Conservation (phyloP, 768 basidiomycete genomes). For the Leccinum rimulosum region DNA sequence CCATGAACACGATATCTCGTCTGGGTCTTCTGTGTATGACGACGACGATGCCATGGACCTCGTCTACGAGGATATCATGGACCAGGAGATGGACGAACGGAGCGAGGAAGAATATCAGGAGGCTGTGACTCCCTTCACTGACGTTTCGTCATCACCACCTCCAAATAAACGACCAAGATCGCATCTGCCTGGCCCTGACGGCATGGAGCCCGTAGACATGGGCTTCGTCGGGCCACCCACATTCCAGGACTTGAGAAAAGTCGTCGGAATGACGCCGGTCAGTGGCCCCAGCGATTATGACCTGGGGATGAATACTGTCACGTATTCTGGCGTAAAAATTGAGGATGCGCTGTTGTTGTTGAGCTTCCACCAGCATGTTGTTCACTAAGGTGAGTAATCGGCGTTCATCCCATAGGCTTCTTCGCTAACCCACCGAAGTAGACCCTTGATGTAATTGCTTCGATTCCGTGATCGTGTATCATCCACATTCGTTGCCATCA, state of each 20-base stretch:
- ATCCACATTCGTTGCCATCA: conserved; percentile 11
- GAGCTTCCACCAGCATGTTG: conserved; percentile 68
- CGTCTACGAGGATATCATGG: conserved; percentile 41
- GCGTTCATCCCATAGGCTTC: not conserved
- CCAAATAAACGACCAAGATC: conserved; percentile 32
- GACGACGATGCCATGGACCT: conserved; percentile 51
- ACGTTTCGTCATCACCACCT: conserved; percentile 41
- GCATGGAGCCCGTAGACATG: conserved; percentile 31
- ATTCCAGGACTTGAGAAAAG: conserved; percentile 51
- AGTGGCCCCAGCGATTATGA: conserved; percentile 25
- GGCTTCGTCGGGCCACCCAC: conserved; percentile 39
- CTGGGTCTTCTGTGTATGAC: conserved; percentile 49
- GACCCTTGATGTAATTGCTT: conserved; percentile 13
- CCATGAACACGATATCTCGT: conserved; percentile 50
- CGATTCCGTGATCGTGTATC: conserved; percentile 20
- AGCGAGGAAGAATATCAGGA: conserved; percentile 76
- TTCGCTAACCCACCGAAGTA: conserved; percentile 15
- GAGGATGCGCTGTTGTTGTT: conserved; percentile 75
- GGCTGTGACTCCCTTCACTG: conserved; percentile 70
- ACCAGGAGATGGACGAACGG: conserved; percentile 46
- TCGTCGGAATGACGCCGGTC: conserved; percentile 24
- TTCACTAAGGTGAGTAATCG: conserved; percentile 40
- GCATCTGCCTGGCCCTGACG: conserved; percentile 31
- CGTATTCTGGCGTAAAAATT: conserved; percentile 55
- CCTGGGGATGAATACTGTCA: conserved; percentile 27